phyloP scores from a whole-genome alignment of 1,284 basidiomycete species.

The Austroboletus rostrupii region DNA sequence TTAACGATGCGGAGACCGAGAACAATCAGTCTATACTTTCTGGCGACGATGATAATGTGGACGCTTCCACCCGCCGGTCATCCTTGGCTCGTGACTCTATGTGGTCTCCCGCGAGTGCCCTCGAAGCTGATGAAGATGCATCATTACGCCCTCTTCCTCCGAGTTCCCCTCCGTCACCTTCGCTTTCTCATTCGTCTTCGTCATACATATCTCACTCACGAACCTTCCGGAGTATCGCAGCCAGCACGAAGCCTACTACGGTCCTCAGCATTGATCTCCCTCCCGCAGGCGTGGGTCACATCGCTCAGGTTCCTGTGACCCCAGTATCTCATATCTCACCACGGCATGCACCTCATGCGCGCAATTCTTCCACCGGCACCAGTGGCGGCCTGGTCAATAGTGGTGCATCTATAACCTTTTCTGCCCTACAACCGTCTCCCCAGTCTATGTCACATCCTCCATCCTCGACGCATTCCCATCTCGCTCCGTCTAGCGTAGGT shows the following conservation, averaged over 20 bases:
- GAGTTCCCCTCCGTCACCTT: slow-evolving; percentile 78
- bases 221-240: slow-evolving; percentile 76
- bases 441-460: slow-evolving; percentile 45
- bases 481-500: slow-evolving; percentile 23
- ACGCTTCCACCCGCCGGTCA: slow-evolving; percentile 45
- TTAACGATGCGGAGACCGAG: slow-evolving; percentile 48
- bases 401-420: slow-evolving; percentile 66
- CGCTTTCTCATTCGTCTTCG: slow-evolving; percentile 74
- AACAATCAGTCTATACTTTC: slow-evolving; percentile 30
- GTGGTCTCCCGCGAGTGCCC: slow-evolving; percentile 69
- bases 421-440: slow-evolving; percentile 53
- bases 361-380: slow-evolving; percentile 54
- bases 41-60: slow-evolving; percentile 42
- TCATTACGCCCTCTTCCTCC: slow-evolving; percentile 84
- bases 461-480: slow-evolving; percentile 37
- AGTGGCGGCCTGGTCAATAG: slow-evolving; percentile 39
- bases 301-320: slow-evolving; percentile 77
- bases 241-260: slow-evolving; percentile 94
- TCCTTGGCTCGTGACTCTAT: slow-evolving; percentile 62
- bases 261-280: slow-evolving; percentile 82
- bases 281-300: slow-evolving; percentile 80
- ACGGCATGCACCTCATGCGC: slow-evolving; percentile 52
- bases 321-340: slow-evolving; percentile 42
- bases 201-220: slow-evolving; percentile 77
- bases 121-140: slow-evolving; percentile 87